These are phyloP conservation scores for Silene coronaria DNA, from an alignment of 179 eudicot species.

Conservation along the genomic window DNA sequence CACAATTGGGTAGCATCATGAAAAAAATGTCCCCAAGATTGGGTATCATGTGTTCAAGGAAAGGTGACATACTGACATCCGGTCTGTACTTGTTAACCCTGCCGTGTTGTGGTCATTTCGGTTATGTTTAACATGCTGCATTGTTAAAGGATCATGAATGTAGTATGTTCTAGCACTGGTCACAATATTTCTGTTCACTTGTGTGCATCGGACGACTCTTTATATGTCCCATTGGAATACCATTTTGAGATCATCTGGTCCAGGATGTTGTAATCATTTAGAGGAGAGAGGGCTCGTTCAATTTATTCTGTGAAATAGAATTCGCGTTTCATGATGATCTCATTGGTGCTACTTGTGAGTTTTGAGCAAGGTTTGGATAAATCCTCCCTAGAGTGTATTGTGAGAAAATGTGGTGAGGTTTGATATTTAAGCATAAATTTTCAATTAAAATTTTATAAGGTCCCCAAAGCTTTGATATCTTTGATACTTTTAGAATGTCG, in stretches of 20 bases:
- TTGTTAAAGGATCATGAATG: not conserved
- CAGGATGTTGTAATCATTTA: not conserved
- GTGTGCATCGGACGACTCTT: not conserved
- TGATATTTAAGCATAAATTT: not conserved
- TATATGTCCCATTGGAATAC: not conserved
- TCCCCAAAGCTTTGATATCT: no score
- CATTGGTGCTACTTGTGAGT: not conserved
- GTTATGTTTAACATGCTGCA: not conserved
- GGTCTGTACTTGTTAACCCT: not conserved
- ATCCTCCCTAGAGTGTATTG: not conserved
- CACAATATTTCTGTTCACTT: not conserved
- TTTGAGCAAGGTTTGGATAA: not conserved
- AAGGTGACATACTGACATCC: not conserved
- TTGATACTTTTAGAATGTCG: not conserved
- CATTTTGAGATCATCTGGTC: not conserved
- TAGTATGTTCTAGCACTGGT: not conserved
- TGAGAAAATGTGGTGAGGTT: slow-evolving; percentile 1
- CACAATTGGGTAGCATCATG: no score
- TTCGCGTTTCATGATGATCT: not conserved
- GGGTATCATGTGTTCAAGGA: not conserved
- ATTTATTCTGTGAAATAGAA: not conserved
- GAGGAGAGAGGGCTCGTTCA: not conserved
- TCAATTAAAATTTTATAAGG: not conserved
- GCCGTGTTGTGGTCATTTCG: not conserved
- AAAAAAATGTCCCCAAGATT: not conserved